Evolutionary conservation across 1,139 yeast genomes (phyloP).

Genomic region (Saccharomyces pastorianus): DNA sequence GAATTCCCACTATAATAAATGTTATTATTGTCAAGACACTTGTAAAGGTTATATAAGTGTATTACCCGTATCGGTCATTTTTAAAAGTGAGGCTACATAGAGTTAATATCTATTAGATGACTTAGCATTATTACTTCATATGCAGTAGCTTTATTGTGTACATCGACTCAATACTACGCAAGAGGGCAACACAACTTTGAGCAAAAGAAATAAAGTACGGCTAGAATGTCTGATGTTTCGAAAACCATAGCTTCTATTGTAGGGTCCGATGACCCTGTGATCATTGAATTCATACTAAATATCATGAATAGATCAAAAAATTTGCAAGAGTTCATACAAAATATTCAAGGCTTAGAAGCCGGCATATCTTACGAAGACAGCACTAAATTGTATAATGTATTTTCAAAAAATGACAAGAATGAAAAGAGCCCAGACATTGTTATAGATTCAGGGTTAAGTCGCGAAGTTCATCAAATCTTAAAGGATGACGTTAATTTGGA

Average conservation of each 20-base stretch:
- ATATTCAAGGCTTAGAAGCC: conserved; percentile 14
- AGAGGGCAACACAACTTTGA: not conserved
- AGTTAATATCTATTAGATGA: not conserved
- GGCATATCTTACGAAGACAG: conserved; percentile 6
- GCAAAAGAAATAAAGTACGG: conserved; percentile 5
- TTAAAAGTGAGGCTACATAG: not conserved
- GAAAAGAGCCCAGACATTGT: not conserved
- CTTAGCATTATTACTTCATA: not conserved
- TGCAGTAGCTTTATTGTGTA: not conserved
- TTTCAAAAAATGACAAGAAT: not conserved
- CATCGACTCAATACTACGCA: not conserved
- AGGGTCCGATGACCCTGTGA: conserved; percentile 21
- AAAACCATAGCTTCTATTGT: conserved; percentile 10
- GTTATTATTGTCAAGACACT: not conserved
- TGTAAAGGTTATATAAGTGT: not conserved
- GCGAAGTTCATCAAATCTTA: not conserved
- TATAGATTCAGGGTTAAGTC: not conserved
- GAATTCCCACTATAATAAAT: not conserved
- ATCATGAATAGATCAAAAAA: conserved; percentile 11
- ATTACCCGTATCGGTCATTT: not conserved
- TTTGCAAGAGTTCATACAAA: conserved; percentile 10
- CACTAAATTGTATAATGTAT: not conserved
- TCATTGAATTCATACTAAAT: conserved; percentile 20
- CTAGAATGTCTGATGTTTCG: conserved; percentile 4
- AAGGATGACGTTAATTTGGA: conserved; percentile 25